Evolutionary conservation across 2,329 filamentous ascomycete species (phyloP).

Genomic region (Penicillium sp.): DNA sequence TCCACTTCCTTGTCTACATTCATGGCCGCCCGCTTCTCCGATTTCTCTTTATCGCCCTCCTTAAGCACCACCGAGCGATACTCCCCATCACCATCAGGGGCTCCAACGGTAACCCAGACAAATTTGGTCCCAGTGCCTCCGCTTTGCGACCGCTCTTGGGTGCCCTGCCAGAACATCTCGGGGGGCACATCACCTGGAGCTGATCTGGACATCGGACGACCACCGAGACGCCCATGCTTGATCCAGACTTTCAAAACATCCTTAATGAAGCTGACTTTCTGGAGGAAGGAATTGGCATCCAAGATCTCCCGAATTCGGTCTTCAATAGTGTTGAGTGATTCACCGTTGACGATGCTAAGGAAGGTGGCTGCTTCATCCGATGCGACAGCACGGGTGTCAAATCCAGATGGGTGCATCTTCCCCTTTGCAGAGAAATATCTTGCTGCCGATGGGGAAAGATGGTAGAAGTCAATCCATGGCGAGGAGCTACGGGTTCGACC

Average conservation of each 20-base stretch:
- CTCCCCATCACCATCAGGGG: conserved; percentile 48
- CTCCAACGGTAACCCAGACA: conserved; percentile 54
- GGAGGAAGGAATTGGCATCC: conserved; percentile 45
- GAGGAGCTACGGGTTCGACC: conserved; percentile 40
- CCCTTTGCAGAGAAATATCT: conserved; percentile 43
- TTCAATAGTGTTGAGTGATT: conserved; percentile 34
- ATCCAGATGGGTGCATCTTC: conserved; percentile 45
- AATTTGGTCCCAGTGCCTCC: conserved; percentile 52
- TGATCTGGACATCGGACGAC: conserved; percentile 22
- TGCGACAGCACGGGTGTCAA: conserved; percentile 43
- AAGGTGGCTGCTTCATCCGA: conserved; percentile 45
- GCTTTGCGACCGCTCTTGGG: conserved; percentile 39
- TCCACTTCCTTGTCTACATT: conserved; percentile 31
- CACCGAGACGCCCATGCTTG: conserved; percentile 39
- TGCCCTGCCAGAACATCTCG: conserved; percentile 45
- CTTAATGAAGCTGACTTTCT: conserved; percentile 45
- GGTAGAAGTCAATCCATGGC: conserved; percentile 51
- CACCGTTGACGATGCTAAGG: conserved; percentile 40
- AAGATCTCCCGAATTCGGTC: conserved; percentile 44
- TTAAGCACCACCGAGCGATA: conserved; percentile 43
- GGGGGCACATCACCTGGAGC: conserved; percentile 13
- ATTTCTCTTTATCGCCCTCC: conserved; percentile 13
- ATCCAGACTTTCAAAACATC: conserved; percentile 45
- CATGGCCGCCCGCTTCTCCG: conserved; percentile 19
- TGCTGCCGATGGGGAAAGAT: conserved; percentile 49